Evolutionary conservation across 2,329 filamentous ascomycete species (phyloP).

Genomic region (Fusarium albosuccineum): DNA sequence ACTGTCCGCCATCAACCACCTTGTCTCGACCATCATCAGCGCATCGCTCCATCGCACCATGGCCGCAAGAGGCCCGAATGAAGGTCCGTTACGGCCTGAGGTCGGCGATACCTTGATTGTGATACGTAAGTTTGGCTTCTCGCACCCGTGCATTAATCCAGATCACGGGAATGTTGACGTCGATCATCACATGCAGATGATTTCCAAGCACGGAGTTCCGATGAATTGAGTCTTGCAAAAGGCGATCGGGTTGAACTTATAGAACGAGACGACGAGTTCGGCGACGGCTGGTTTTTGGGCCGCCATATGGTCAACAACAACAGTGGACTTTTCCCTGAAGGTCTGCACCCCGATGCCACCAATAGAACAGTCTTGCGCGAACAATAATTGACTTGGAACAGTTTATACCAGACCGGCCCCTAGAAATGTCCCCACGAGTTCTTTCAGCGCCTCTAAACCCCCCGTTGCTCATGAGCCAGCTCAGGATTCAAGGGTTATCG

Average conservation of each 20-base stretch:
- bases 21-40: conserved; percentile 31
- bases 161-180: conserved; percentile 24
- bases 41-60: conserved; percentile 49
- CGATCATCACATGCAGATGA: conserved; percentile 72
- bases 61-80: conserved; percentile 57
- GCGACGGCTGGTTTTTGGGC: conserved; percentile 87
- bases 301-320: conserved; percentile 79
- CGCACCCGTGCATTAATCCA: conserved; percentile 42
- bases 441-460: conserved; percentile 49
- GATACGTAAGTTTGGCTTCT: conserved; percentile 70
- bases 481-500: conserved; percentile 39
- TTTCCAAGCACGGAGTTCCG: conserved; percentile 89
- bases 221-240: conserved; percentile 90
- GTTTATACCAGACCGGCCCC: conserved; percentile 73
- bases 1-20: conserved; percentile 31
- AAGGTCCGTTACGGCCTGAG: conserved; percentile 63
- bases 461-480: conserved; percentile 49
- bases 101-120: conserved; percentile 77
- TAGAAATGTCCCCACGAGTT: conserved; percentile 54
- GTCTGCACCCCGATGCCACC: conserved; percentile 59
- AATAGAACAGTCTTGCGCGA: conserved; percentile 17
- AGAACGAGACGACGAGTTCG: conserved; percentile 89
- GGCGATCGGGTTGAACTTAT: conserved; percentile 87
- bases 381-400: conserved; percentile 50
- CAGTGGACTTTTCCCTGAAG: conserved; percentile 86